A percentile compares a stretch with the other conserved stretches of the same genome.
Conservation (phyloP, 768 basidiomycete species). For the Kwoniella sp. region DNA sequence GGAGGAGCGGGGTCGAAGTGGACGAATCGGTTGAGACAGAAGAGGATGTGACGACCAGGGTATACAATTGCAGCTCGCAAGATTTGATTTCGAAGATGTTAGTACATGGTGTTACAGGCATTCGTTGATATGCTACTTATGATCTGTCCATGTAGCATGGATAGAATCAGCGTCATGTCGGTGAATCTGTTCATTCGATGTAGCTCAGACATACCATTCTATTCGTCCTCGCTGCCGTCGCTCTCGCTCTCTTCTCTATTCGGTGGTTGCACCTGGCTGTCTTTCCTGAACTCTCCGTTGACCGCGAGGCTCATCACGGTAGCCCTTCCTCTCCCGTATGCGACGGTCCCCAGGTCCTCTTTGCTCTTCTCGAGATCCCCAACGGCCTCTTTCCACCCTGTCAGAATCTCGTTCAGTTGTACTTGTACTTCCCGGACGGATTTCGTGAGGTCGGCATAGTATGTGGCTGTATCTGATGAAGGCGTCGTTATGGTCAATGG, state of each 20-base stretch:
- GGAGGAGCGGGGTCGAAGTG: conserved; percentile 27
- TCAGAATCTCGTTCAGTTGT: conserved; percentile 38
- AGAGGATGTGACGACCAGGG: conserved; percentile 14
- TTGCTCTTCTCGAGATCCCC: conserved; percentile 43
- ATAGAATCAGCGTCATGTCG: too few relatives aligned
- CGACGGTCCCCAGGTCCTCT: conserved; percentile 43
- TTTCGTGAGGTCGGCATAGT: conserved; percentile 21
- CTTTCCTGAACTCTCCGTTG: conserved; percentile 15
- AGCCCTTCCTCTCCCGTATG: conserved; percentile 37
- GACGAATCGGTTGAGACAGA: conserved; percentile 37
- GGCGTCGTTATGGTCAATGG: background rate
- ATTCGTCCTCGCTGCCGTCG: conserved; percentile 15
- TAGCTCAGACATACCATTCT: background rate
- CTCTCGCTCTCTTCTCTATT: conserved; percentile 3
- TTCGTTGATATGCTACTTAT: too few relatives aligned
- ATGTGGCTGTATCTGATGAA: conserved; percentile 13
- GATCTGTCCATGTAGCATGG: too few relatives aligned
- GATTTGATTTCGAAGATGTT: background rate
- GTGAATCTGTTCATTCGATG: too few relatives aligned
- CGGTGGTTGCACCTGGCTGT: background rate
- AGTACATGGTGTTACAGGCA: background rate
- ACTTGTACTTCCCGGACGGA: conserved; percentile 28
- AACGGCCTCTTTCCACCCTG: conserved; percentile 46
- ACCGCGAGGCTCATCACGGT: conserved; percentile 36
- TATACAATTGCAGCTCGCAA: too few relatives aligned